Evolutionary conservation across 257 asterid genomes (phyloP), one percentile per base, ranked within the genome.

Genomic region (Jacaranda mimosifolia): DNA sequence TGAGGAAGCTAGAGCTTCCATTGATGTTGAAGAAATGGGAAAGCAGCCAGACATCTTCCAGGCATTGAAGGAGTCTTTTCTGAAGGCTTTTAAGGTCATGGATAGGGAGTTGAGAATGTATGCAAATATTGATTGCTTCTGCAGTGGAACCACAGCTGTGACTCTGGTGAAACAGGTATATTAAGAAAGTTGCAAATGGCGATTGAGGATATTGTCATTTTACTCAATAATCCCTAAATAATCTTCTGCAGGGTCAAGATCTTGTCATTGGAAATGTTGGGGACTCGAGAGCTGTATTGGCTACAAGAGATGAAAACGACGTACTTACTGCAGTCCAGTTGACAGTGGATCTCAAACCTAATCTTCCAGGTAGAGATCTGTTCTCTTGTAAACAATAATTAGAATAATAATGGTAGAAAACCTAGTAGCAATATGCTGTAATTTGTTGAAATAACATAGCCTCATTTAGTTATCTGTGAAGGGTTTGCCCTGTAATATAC

Each of bases 71-170:
- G 94, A 90, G 56, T 91, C 97, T 62, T 92, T 94, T 82, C 80
- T 92, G 68, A 91, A 89, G 90, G 94, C 98, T 75, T 94, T 77
- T 84, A 91, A 85, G 87, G 88, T 89, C 82, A 91, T 91, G 98
- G 98, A 94, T 70, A 87, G 92, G 79, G 98, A 94, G 81, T 81
- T 94, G 83, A 94, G 86, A 85, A 81, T 84, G 89, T 68, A 83
- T 51, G 69, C 91, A 43, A 89, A 84, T 79, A 87, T 92, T 58
- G 97, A 94, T 84, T 88, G 96, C 86, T 94, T 86, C 87, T 92
- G 98, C 87, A 94, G 98, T 65, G 98, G 98, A 83, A 92, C 98
- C 63, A 92, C 98, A 6, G 97, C 97, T 38, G 97, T 94, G 62
- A 89, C 98, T n/a, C 76, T 94, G 65, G 92, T 94, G 80, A 94